Evolutionary conservation across 2,329 filamentous ascomycete species (phyloP).

Genomic region (Talaromyces sp.): DNA sequence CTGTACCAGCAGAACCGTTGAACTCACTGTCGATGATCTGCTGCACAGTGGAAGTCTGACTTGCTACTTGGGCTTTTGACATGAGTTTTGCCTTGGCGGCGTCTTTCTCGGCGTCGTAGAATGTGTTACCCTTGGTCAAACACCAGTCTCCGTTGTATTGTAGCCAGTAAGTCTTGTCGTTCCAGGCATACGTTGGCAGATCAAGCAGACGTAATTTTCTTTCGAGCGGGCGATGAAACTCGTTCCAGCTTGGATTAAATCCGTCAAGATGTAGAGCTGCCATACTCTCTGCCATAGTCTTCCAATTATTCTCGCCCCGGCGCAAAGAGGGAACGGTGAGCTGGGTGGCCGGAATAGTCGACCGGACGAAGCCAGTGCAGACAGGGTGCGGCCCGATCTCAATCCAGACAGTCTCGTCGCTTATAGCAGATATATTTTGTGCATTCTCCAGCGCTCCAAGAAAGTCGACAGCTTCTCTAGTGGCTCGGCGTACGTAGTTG

Average conservation of each 20-base stretch:
- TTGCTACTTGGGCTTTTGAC: neutral
- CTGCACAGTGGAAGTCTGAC: slow-evolving; percentile 6
- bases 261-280: slow-evolving; percentile 57
- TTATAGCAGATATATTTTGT: slow-evolving; percentile 52
- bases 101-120: neutral
- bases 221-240: slow-evolving; percentile 61
- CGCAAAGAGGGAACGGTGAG: slow-evolving; percentile 56
- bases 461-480: slow-evolving; percentile 66
- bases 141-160: slow-evolving; percentile 67
- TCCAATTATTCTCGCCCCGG: slow-evolving; percentile 58
- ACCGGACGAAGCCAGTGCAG: slow-evolving; percentile 62
- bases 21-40: slow-evolving; percentile 6
- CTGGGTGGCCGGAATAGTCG: slow-evolving; percentile 51
- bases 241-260: slow-evolving; percentile 62
- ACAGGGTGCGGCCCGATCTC: slow-evolving; percentile 72
- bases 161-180: slow-evolving; percentile 68
- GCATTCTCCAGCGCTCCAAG: slow-evolving; percentile 55
- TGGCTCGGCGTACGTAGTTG: slow-evolving; percentile 59
- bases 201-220: slow-evolving; percentile 53
- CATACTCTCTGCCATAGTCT: slow-evolving; percentile 55
- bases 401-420: slow-evolving; percentile 63
- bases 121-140: slow-evolving; percentile 60
- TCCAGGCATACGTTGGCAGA: slow-evolving; percentile 63
- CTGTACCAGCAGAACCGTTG: neutral
- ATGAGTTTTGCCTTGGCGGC: slow-evolving; percentile 10